These are phyloP conservation scores for Tuber melanosporum DNA, from an alignment of 495 filamentous ascomycete species.

Conservation along the genomic window DNA sequence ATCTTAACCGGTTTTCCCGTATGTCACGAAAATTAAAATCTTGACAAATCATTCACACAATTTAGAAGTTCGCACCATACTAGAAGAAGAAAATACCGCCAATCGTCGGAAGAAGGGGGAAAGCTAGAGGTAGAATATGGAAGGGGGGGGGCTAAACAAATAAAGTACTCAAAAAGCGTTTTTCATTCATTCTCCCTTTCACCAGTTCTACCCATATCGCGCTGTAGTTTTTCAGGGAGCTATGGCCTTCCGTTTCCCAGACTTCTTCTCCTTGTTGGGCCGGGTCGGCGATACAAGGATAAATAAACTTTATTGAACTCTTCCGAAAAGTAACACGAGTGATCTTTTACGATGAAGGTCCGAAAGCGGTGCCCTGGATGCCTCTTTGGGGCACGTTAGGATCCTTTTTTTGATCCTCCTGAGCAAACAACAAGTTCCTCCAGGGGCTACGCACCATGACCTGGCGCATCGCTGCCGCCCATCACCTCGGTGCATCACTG, in stretches of 20 bases:
- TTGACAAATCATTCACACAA: not conserved
- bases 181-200: not conserved
- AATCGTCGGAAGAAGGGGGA: constrained; percentile 5
- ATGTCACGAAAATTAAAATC: constrained; percentile 43
- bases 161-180: not conserved
- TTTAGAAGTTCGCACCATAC: not conserved
- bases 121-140: constrained; percentile 2
- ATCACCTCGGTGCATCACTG: too few species aligned
- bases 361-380: too few species aligned
- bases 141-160: constrained; percentile 4
- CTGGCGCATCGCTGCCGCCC: too few species aligned
- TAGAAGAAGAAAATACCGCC: not conserved
- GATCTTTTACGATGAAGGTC: too few species aligned
- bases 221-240: not conserved
- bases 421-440: too few species aligned
- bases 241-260: not conserved
- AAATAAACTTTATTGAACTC: too few species aligned
- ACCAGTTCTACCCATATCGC: not conserved
- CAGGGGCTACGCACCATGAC: too few species aligned
- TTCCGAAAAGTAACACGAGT: not conserved
- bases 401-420: too few species aligned
- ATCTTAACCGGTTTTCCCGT: constrained; percentile 41
- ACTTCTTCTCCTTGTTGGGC: not conserved
- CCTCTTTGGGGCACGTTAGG: too few species aligned
- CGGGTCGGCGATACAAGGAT: too few species aligned